phyloP scores from a whole-genome alignment of 208 protist species.

The Crithidia bombi region DNA sequence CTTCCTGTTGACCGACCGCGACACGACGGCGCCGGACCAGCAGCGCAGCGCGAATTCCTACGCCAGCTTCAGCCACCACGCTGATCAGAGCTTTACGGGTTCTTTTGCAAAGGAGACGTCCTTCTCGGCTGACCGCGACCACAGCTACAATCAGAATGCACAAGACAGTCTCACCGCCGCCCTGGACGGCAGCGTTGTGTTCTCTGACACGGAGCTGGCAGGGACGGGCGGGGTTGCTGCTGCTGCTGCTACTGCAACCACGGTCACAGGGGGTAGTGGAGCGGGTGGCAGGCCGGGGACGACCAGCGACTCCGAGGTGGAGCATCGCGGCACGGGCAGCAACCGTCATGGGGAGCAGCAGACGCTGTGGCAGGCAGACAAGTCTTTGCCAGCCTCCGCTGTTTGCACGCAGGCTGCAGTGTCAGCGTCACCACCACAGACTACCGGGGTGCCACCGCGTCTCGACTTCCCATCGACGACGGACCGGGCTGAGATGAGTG shows the following conservation, averaged over 20 bases:
- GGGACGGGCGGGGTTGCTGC: conserved; percentile 7
- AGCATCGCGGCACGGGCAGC: conserved; percentile 9
- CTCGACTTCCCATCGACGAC: conserved; percentile 77
- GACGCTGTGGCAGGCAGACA: conserved; percentile 9
- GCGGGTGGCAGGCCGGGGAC: background rate
- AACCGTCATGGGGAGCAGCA: background rate
- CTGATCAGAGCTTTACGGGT: background rate
- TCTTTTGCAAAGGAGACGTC: conserved; percentile 22
- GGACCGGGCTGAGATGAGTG: conserved; percentile 63
- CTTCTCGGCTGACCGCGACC: conserved; percentile 2
- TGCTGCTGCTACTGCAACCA: no score
- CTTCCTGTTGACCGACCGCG: conserved; percentile 30
- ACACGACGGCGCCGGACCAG: conserved; percentile 20
- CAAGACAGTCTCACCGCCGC: conserved; percentile 13
- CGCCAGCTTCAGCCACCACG: background rate
- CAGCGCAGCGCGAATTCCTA: background rate
- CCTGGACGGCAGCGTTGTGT: conserved; percentile 3
- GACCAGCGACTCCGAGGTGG: conserved; percentile 33
- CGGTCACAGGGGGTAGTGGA: no score
- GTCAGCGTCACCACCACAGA: conserved; percentile 4
- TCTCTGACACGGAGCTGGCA: conserved; percentile 15
- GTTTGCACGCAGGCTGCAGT: background rate
- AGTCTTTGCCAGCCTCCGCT: background rate
- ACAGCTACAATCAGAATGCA: background rate
- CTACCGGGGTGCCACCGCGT: conserved; percentile 54